phyloP scores from a whole-genome alignment of 495 filamentous ascomycete species.

The Talaromyces ruber region DNA sequence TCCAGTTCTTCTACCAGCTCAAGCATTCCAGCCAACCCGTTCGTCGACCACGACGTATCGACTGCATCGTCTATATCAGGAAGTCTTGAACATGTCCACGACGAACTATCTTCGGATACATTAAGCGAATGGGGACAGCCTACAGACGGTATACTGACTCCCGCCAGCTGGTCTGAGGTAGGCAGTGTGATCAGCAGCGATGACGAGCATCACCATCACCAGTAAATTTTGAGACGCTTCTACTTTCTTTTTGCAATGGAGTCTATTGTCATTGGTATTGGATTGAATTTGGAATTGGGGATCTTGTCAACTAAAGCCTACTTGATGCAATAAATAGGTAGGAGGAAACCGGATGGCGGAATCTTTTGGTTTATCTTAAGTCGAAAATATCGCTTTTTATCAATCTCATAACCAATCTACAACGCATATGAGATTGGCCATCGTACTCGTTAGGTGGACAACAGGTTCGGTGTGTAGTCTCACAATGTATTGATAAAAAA shows the following conservation, averaged over 20 bases:
- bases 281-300: neutral
- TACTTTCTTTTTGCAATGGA: neutral
- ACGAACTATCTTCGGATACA: constrained; percentile 35
- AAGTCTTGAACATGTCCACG: constrained; percentile 28
- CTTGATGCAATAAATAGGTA: neutral
- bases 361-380: neutral
- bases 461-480: too few relatives aligned
- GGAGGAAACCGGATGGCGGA: neutral
- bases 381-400: neutral
- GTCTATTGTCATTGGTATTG: neutral
- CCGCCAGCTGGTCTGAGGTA: constrained; percentile 70
- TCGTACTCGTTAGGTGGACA: too few relatives aligned
- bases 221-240: neutral
- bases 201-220: constrained; percentile 25
- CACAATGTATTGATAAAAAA: too few relatives aligned
- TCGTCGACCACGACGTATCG: constrained; percentile 16
- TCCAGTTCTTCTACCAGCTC: constrained; percentile 17
- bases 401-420: neutral
- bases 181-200: constrained; percentile 60
- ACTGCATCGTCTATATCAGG: constrained; percentile 27
- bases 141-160: constrained; percentile 49
- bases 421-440: too few relatives aligned
- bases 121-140: constrained; percentile 54
- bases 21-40: constrained; percentile 16
- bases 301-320: neutral